Conservation (phyloP, 2,329 filamentous ascomycete genomes). For the Aspergillus melleus region DNA sequence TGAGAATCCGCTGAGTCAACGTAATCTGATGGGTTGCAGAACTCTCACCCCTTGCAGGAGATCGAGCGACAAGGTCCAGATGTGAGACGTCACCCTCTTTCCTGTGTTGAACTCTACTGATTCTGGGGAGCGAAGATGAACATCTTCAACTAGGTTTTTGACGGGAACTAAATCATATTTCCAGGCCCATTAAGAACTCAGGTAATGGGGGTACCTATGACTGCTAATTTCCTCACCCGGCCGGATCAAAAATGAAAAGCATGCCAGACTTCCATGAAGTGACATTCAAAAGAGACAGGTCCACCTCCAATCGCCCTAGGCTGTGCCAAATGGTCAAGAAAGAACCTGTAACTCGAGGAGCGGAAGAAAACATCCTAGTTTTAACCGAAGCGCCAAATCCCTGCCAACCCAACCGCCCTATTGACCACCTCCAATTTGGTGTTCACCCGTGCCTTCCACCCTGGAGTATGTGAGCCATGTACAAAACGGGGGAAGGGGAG, state of each 20-base stretch:
- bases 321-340: not conserved
- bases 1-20: not conserved
- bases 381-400: not conserved
- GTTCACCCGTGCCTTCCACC: not conserved
- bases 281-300: not conserved
- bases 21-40: not conserved
- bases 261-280: not conserved
- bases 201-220: not conserved
- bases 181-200: not conserved
- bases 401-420: not conserved
- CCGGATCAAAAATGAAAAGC: not conserved
- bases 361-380: not conserved
- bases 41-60: not conserved
- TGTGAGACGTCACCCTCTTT: not conserved
- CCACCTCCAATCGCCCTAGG: not conserved
- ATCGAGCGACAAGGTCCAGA: not conserved
- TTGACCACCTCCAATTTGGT: not conserved
- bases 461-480: no score
- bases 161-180: not conserved
- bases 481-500: no score
- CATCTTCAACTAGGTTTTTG: not conserved
- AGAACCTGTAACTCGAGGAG: not conserved
- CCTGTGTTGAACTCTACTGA: not conserved
- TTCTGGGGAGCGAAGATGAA: not conserved
- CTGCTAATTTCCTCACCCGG: not conserved